phyloP scores from a whole-genome alignment of 768 basidiomycete genomes.

The Clitopilus hobsonii region DNA sequence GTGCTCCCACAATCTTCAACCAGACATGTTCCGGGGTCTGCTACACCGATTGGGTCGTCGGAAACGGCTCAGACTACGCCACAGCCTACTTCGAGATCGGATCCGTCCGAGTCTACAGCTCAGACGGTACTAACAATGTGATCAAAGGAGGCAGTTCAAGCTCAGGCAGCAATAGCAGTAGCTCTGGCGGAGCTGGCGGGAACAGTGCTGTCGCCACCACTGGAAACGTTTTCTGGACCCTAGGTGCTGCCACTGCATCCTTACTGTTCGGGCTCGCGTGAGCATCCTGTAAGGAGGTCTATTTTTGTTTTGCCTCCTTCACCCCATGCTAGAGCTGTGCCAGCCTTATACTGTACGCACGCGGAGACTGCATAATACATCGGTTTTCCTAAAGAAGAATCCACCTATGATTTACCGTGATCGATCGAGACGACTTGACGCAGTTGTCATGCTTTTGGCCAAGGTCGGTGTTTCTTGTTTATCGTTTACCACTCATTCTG shows the following conservation, averaged over 20 bases:
- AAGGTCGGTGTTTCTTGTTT: too few relatives aligned
- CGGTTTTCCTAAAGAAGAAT: too few relatives aligned
- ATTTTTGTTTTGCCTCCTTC: too few relatives aligned
- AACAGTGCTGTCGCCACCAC: neutral
- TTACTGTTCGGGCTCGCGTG: neutral
- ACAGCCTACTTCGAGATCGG: conserved; percentile 72
- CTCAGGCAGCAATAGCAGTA: conserved; percentile 5
- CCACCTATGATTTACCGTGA: too few relatives aligned
- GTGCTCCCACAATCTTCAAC: conserved; percentile 43
- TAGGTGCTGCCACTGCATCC: neutral
- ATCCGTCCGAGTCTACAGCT: conserved; percentile 47
- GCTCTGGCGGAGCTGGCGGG: conserved; percentile 2
- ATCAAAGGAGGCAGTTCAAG: conserved; percentile 1
- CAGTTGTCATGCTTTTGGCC: too few relatives aligned
- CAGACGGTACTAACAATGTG: conserved; percentile 22
- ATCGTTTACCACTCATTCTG: too few relatives aligned
- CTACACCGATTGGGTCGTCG: conserved; percentile 68
- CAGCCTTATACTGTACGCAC: too few relatives aligned
- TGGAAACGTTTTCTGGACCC: neutral
- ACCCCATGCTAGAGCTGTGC: too few relatives aligned
- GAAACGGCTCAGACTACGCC: conserved; percentile 55
- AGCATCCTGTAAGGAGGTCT: too few relatives aligned
- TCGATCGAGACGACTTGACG: too few relatives aligned
- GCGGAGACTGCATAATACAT: too few relatives aligned
- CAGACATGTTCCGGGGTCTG: conserved; percentile 63